Evolutionary conservation across 441 rosid genomes (phyloP), one percentile per base, ranked within the genome.

Genomic region (Daphne laureola): DNA sequence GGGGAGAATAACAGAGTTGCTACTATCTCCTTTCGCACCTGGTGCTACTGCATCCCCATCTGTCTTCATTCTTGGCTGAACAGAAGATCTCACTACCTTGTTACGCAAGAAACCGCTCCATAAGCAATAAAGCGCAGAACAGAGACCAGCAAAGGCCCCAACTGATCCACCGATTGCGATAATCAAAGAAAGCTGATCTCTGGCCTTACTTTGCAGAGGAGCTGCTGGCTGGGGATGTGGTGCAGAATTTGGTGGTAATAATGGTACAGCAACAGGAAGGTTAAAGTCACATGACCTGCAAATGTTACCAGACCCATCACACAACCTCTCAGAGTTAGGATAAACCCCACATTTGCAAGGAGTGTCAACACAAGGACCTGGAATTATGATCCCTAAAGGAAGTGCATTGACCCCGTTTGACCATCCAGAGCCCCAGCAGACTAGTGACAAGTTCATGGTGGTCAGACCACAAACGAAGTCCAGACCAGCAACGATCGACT

Each of bases 381-480:
- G 90, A 64, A 80, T 45, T 8, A 80, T 49, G 55, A 8, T 59
- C 35, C 77, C 78, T n/a, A 77, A 4, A 12, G 69, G 72, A 47
- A 74, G 54, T 43, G 54, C 50, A 55, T 49, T 46, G 14, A n/a
- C 25, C 31, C 14, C 59, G 54, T 67, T 41, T 46, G 72, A 51
- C 84, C 76, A 74, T 8, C 85, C 85, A 0, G 58, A 59, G 15
- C 90, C 87, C 82, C 80, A 78, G 46, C 91, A 83, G 47, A 69
- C 41, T 18, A 78, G 23, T 2, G 85, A 73, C 12, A 83, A 67
- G 57, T 77, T 77, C 48, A 48, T 47, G 0, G 85, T 71, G 16
- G 71, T 64, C 55, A 83, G 59, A 42, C 85, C 91, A 4, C 87
- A 83, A 12, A 66, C 45, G 43, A 77, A 72, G 65, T 73, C 63